A percentile compares a stretch with the other conserved stretches of the same genome.
phyloP scores from a whole-genome alignment of 2,329 filamentous ascomycete species.

The Sporothrix mexicana region DNA sequence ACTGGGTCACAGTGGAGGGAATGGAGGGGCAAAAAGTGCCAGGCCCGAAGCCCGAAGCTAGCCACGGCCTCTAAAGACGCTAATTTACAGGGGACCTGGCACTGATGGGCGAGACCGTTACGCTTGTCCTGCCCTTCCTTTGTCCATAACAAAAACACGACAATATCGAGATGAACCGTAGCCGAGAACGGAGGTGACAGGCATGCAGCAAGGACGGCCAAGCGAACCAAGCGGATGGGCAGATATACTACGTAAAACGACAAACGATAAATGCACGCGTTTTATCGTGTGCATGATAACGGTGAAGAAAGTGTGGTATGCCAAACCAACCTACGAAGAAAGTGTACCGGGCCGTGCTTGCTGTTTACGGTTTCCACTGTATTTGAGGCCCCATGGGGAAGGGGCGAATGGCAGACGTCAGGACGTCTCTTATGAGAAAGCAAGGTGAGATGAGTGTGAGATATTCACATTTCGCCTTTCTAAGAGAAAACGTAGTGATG shows the following conservation, averaged over 20 bases:
- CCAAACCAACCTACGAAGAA: neutral
- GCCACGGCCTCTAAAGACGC: slow-evolving; percentile 6
- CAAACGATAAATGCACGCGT: neutral
- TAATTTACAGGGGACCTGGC: neutral
- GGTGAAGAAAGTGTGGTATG: neutral
- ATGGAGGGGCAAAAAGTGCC: neutral
- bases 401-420: neutral
- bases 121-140: neutral
- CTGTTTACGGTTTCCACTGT: too few species aligned
- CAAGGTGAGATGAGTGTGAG: neutral
- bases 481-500: neutral
- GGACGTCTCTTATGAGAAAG: neutral
- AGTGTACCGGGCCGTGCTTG: neutral
- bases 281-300: neutral
- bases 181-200: slow-evolving; percentile 24
- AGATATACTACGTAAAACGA: neutral
- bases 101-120: slow-evolving; percentile 4
- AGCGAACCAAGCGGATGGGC: neutral
- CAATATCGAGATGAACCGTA: neutral
- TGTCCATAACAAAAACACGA: too few species aligned
- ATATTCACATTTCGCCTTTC: neutral
- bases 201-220: neutral
- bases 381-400: slow-evolving; percentile 3
- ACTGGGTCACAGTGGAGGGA: neutral
- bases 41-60: slow-evolving; percentile 20